These are phyloP conservation scores for Pholiota molesta DNA, from an alignment of 768 basidiomycete genomes.

Conservation along the genomic window DNA sequence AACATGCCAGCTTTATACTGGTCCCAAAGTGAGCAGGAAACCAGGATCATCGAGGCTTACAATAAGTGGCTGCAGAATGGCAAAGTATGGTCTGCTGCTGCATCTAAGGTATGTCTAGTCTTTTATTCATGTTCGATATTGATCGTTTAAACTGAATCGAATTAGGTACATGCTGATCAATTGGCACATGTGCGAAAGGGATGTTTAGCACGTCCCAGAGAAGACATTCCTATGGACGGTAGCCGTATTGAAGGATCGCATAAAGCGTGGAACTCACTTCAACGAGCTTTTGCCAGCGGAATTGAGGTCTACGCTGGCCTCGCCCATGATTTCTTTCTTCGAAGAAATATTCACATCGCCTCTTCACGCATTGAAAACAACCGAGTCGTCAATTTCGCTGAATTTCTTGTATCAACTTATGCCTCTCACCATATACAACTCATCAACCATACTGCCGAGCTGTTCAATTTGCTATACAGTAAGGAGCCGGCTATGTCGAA, in stretches of 20 bases:
- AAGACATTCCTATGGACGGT: conserved; percentile 7
- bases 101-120: conserved; percentile 7
- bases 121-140: background rate
- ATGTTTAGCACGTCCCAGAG: conserved; percentile 2
- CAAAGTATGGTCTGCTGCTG: conserved; percentile 3
- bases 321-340: conserved; percentile 11
- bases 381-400: background rate
- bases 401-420: background rate
- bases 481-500: background rate
- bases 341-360: conserved; percentile 10
- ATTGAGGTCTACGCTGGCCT: conserved; percentile 11
- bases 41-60: background rate
- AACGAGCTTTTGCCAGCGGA: conserved; percentile 6
- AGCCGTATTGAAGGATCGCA: conserved; percentile 16
- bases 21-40: too few relatives aligned
- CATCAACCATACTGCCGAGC: background rate
- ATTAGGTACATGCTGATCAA: background rate
- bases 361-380: background rate
- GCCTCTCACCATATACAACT: conserved; percentile 8
- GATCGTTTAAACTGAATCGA: background rate
- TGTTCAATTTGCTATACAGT: background rate
- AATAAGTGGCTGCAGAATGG: conserved; percentile 2
- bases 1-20: too few relatives aligned
- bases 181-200: conserved; percentile 10
- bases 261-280: conserved; percentile 13